phyloP scores from a whole-genome alignment of 2,329 filamentous ascomycete genomes.

The Neofusicoccum parvum region DNA sequence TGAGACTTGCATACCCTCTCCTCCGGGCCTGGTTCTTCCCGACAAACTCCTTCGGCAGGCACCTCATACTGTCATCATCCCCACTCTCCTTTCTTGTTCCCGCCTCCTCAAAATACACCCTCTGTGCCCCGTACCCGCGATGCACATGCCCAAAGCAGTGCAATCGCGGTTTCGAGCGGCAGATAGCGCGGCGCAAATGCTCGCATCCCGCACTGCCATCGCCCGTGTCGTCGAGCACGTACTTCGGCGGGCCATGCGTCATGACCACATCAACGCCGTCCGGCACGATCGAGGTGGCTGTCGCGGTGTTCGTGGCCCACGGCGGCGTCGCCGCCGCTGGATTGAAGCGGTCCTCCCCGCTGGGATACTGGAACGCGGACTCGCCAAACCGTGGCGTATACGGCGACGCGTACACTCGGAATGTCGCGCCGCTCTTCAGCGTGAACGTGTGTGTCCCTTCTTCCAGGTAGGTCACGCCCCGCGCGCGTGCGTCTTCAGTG shows the following conservation, averaged over 20 bases:
- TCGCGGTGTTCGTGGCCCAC: slow-evolving; percentile 21
- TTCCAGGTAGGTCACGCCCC: slow-evolving; percentile 56
- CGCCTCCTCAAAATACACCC: slow-evolving; percentile 40
- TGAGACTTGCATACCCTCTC: slow-evolving; percentile 3
- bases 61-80: background rate
- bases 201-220: slow-evolving; percentile 53
- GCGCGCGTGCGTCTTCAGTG: slow-evolving; percentile 27
- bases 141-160: slow-evolving; percentile 69
- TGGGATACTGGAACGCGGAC: slow-evolving; percentile 59
- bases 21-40: slow-evolving; percentile 13
- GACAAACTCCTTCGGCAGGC: slow-evolving; percentile 4
- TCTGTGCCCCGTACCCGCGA: slow-evolving; percentile 47
- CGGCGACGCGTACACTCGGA: slow-evolving; percentile 55
- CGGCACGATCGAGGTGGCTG: slow-evolving; percentile 29
- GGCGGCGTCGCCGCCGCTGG: slow-evolving; percentile 32
- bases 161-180: slow-evolving; percentile 53
- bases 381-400: slow-evolving; percentile 59
- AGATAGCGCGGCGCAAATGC: slow-evolving; percentile 54
- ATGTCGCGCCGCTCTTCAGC: slow-evolving; percentile 50
- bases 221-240: slow-evolving; percentile 50
- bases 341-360: slow-evolving; percentile 56
- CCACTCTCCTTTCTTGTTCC: background rate
- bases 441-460: slow-evolving; percentile 54
- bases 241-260: slow-evolving; percentile 62
- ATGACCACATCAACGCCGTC: slow-evolving; percentile 59